Conservation (phyloP, 352 stramenopile species). For the Aphanomyces invadans region DNA sequence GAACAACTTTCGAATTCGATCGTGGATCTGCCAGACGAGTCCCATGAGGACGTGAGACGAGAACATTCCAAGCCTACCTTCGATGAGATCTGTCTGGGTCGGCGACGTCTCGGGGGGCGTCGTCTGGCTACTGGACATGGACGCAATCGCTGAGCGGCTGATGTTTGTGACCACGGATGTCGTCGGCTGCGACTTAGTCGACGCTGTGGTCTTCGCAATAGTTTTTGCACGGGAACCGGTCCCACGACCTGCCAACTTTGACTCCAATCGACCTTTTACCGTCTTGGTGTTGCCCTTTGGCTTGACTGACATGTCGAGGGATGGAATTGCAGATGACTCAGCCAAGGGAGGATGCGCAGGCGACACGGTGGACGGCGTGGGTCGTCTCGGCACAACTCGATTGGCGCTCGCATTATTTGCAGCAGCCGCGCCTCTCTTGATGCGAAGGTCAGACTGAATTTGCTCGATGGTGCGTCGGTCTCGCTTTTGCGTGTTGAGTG, state of each 20-base stretch:
- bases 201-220: conserved; percentile 22
- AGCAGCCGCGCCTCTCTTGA: conserved; percentile 31
- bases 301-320: conserved; percentile 7
- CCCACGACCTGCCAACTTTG: conserved; percentile 68
- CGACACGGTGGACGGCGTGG: conserved; percentile 13
- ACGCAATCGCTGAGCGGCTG: conserved; percentile 46
- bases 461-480: conserved; percentile 84
- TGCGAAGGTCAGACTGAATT: conserved; percentile 73
- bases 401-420: conserved; percentile 20
- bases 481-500: conserved; percentile 76
- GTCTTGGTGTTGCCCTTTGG: conserved; percentile 67
- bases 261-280: conserved; percentile 56
- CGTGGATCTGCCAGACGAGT: conserved; percentile 1
- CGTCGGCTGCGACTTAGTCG: conserved; percentile 39
- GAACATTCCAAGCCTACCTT: conserved; percentile 9
- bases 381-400: conserved; percentile 29
- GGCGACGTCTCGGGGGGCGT: not conserved
- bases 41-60: not conserved
- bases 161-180: conserved; percentile 46
- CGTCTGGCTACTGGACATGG: conserved; percentile 19
- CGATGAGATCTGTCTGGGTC: conserved; percentile 11
- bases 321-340: conserved; percentile 39
- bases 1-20: conserved; percentile 59
- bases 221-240: conserved; percentile 28
- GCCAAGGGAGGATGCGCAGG: conserved; percentile 38